phyloP scores from a whole-genome alignment of 2,329 filamentous ascomycete species.

The Verruconis gallopava region DNA sequence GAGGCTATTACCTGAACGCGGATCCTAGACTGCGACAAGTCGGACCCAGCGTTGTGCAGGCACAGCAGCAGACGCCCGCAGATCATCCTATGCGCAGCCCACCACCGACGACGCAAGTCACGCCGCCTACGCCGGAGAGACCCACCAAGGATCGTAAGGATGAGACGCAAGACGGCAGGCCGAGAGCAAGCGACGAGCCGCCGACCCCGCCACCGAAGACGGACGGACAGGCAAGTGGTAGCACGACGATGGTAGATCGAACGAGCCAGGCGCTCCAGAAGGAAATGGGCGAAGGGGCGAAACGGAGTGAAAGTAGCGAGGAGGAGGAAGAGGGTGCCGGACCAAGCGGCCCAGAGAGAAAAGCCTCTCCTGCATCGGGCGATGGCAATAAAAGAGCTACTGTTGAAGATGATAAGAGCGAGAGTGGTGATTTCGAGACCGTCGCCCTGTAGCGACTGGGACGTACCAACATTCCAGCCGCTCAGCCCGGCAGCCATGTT shows the following conservation, averaged over 20 bases:
- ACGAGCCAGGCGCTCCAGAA: conserved; percentile 1
- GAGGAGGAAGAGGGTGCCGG: background rate
- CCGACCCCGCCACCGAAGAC: conserved; percentile 19
- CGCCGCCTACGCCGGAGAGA: conserved; percentile 37
- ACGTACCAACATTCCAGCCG: too few species aligned
- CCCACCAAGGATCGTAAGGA: conserved; percentile 9
- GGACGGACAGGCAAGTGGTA: conserved; percentile 1
- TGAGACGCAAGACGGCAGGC: conserved; percentile 10
- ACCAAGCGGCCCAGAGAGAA: background rate
- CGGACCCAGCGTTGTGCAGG: conserved; percentile 22
- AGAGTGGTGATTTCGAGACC: conserved; percentile 7
- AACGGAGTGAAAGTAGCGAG: conserved; percentile 1
- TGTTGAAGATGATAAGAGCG: conserved; percentile 8
- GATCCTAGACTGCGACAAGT: conserved; percentile 50
- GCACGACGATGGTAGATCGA: conserved; percentile 6
- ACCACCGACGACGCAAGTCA: conserved; percentile 34
- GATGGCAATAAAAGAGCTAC: conserved; percentile 2
- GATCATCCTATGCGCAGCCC: conserved; percentile 12
- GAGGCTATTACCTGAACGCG: conserved; percentile 92
- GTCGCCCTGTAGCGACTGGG: too few species aligned
- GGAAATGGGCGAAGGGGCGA: background rate
- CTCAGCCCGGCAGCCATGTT: too few species aligned
- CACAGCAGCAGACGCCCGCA: conserved; percentile 15
- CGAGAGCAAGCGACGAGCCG: conserved; percentile 9
- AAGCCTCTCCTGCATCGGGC: background rate